phyloP scores from a whole-genome alignment of 169 alveolate species.

The Cryptosporidium sp. region DNA sequence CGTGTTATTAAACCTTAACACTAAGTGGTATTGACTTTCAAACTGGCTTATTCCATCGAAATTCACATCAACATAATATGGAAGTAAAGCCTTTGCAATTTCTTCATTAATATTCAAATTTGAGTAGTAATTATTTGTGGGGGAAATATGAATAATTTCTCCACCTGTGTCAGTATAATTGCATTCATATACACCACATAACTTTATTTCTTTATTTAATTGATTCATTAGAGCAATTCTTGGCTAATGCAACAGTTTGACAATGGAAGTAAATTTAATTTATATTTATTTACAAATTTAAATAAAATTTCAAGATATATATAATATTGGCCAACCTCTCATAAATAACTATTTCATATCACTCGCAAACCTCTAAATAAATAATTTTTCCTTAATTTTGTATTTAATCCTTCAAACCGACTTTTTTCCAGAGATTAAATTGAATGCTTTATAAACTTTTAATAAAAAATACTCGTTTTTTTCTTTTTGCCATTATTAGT shows the following conservation, averaged over 20 bases:
- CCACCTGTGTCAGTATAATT: slow-evolving; percentile 49
- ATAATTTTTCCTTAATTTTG: background rate
- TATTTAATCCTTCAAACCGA: background rate
- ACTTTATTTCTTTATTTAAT: slow-evolving; percentile 23
- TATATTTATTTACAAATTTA: background rate
- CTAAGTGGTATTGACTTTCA: slow-evolving; percentile 68
- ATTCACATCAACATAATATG: slow-evolving; percentile 50
- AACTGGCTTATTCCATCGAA: slow-evolving; percentile 68
- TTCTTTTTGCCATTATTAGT: background rate
- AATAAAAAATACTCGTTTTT: background rate
- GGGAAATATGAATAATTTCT: slow-evolving; percentile 55
- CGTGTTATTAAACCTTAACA: slow-evolving; percentile 50
- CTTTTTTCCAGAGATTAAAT: background rate
- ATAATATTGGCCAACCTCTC: background rate
- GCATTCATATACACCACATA: slow-evolving; percentile 71
- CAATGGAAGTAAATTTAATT: slow-evolving; percentile 1
- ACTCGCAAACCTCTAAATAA: background rate
- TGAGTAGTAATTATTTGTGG: slow-evolving; percentile 28
- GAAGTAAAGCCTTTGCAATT: slow-evolving; percentile 9
- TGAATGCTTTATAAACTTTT: background rate
- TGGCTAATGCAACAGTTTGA: background rate
- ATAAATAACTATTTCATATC: background rate
- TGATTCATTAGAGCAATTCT: slow-evolving; percentile 26
- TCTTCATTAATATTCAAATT: slow-evolving; percentile 13
- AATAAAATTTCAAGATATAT: background rate